Conservation (phyloP, 345 rosid species). For the Turritis glabra region DNA sequence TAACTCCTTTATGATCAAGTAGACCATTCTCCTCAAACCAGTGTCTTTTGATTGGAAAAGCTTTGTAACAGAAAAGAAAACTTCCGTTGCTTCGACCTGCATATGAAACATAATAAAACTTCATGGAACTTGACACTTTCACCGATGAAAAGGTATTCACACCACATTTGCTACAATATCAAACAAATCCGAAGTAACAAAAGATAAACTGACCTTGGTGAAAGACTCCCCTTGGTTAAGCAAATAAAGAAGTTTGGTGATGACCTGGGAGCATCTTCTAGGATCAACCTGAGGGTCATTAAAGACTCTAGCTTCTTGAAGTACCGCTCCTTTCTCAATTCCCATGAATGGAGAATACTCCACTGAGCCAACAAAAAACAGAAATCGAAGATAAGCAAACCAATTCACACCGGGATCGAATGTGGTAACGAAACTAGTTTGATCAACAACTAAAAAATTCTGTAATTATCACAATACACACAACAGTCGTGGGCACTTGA, state of each 20-base stretch:
- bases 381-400: background rate
- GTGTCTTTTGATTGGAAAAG: slow-evolving; percentile 94
- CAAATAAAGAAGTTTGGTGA: slow-evolving; percentile 90
- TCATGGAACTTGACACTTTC: background rate
- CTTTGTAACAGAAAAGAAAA: slow-evolving; percentile 93
- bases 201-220: slow-evolving; percentile 64
- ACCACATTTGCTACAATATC: background rate
- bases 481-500: background rate
- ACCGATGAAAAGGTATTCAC: background rate
- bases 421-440: background rate
- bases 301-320: slow-evolving; percentile 97
- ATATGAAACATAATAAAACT: slow-evolving; percentile 17
- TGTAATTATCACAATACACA: background rate
- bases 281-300: slow-evolving; percentile 98
- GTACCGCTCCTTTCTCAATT: slow-evolving; percentile 97
- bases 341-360: slow-evolving; percentile 96
- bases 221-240: slow-evolving; percentile 96
- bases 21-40: slow-evolving; percentile 97
- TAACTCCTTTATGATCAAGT: slow-evolving; percentile 93
- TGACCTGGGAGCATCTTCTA: slow-evolving; percentile 98
- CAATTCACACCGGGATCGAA: slow-evolving; percentile 20
- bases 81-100: slow-evolving; percentile 92
- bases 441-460: slow-evolving; percentile 2
- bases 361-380: slow-evolving; percentile 40
- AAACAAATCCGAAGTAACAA: background rate